Evolutionary conservation across 768 basidiomycete genomes (phyloP).

Genomic region (Mycena latifolia): DNA sequence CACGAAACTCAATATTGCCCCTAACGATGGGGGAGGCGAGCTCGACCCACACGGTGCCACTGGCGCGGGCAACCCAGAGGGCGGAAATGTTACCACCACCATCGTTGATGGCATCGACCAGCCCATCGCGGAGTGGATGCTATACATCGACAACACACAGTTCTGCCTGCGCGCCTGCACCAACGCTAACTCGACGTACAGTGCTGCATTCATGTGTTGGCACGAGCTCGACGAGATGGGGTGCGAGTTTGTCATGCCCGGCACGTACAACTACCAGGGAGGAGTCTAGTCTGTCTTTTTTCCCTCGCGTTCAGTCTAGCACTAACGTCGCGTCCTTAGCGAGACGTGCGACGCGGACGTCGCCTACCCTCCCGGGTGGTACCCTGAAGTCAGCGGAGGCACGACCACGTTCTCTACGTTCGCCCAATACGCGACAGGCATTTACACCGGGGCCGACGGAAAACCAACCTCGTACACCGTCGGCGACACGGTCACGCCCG

Average conservation of each 20-base stretch:
- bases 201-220: conserved; percentile 57
- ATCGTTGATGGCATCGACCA: conserved; percentile 47
- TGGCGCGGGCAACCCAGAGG: conserved; percentile 55
- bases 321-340: conserved; percentile 31
- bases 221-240: conserved; percentile 59
- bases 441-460: conserved; percentile 41
- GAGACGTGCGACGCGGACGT: conserved; percentile 57
- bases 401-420: conserved; percentile 56
- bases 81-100: conserved; percentile 59
- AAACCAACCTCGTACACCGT: conserved; percentile 46
- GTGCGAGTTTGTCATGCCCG: no score
- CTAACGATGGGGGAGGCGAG: conserved; percentile 56
- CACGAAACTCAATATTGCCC: conserved; percentile 52
- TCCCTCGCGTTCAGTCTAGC: neutral
- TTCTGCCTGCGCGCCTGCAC: conserved; percentile 59
- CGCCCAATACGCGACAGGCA: conserved; percentile 55
- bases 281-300: conserved; percentile 52
- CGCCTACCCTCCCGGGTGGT: conserved; percentile 61
- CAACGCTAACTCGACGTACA: conserved; percentile 56
- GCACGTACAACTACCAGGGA: conserved; percentile 54
- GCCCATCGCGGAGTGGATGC: conserved; percentile 57
- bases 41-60: conserved; percentile 57
- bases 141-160: conserved; percentile 42
- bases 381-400: conserved; percentile 52
- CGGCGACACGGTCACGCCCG: conserved; percentile 53